Percentiles rank a stretch among this genome's conserved stretches.
phyloP scores from a whole-genome alignment of 2,329 filamentous ascomycete genomes.

The Pseudogymnoascus sp. region DNA sequence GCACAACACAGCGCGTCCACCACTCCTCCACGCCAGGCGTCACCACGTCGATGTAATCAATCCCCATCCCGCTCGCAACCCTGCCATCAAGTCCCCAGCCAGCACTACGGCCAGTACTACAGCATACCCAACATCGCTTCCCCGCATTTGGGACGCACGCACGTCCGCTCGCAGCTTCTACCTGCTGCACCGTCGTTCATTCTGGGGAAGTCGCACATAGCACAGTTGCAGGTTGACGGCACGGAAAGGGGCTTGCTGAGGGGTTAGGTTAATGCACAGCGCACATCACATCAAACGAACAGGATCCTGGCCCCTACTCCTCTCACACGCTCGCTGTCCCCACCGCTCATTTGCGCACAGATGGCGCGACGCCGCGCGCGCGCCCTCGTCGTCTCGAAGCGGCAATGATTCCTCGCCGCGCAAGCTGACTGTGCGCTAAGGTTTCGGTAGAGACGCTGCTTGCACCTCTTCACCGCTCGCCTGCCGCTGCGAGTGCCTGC shows the following conservation, averaged over 20 bases:
- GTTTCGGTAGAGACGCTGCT: neutral
- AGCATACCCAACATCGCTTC: neutral
- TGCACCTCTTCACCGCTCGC: neutral
- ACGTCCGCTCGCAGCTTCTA: neutral
- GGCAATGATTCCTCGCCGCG: neutral
- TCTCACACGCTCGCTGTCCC: neutral
- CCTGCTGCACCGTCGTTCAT: neutral
- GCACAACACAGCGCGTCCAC: neutral
- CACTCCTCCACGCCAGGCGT: neutral
- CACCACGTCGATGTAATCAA: neutral
- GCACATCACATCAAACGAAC: neutral
- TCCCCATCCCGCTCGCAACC: neutral
- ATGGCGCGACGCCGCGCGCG: neutral
- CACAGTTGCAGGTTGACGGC: neutral
- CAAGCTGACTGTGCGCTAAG: neutral
- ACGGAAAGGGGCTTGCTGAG: neutral
- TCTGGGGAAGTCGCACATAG: neutral
- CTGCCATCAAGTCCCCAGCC: neutral
- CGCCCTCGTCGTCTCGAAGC: neutral
- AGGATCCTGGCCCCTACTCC: neutral
- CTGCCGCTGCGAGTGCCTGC: neutral
- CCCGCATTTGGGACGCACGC: neutral
- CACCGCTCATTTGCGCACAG: constrained; percentile 3
- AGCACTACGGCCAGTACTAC: neutral
- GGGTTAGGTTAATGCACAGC: neutral